A percentile compares a stretch with the other conserved stretches of the same genome.
Evolutionary conservation across 140 eudicot species (phyloP).

Genomic region (Erigeron philadelphicus): DNA sequence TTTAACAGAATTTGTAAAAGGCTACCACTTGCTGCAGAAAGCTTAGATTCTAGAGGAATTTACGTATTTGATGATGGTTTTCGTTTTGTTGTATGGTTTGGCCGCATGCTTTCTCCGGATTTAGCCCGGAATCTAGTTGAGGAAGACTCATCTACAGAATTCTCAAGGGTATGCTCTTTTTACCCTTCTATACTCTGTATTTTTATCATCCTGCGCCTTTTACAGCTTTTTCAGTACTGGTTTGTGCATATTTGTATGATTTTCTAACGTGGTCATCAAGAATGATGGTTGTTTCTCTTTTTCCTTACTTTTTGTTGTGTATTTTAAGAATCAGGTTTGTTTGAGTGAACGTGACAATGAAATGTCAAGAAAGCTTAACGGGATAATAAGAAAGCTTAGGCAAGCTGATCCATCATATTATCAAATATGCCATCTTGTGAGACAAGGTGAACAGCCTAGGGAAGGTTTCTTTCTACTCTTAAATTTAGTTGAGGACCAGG

Average conservation of each 20-base stretch:
- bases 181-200: background rate
- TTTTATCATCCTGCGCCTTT: background rate
- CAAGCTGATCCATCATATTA: constrained; percentile 65
- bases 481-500: constrained; percentile 77
- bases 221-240: background rate
- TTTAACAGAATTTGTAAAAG: constrained; percentile 44
- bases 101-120: constrained; percentile 77
- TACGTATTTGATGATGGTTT: constrained; percentile 90
- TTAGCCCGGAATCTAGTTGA: constrained; percentile 66
- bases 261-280: constrained; percentile 2
- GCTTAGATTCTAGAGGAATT: constrained; percentile 88
- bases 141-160: constrained; percentile 71
- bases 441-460: constrained; percentile 97
- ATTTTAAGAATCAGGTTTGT: constrained; percentile 48
- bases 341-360: constrained; percentile 60
- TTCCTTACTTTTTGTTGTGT: constrained; percentile 10
- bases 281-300: background rate
- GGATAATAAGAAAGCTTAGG: constrained; percentile 51
- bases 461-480: constrained; percentile 87
- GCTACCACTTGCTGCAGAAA: constrained; percentile 76
- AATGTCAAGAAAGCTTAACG: constrained; percentile 68
- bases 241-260: background rate
- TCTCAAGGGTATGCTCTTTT: constrained; percentile 57
- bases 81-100: constrained; percentile 94
- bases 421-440: constrained; percentile 84